These are phyloP conservation scores for Scedosporium apiospermum DNA, from an alignment of 2,329 filamentous ascomycete genomes.

Conservation along the genomic window DNA sequence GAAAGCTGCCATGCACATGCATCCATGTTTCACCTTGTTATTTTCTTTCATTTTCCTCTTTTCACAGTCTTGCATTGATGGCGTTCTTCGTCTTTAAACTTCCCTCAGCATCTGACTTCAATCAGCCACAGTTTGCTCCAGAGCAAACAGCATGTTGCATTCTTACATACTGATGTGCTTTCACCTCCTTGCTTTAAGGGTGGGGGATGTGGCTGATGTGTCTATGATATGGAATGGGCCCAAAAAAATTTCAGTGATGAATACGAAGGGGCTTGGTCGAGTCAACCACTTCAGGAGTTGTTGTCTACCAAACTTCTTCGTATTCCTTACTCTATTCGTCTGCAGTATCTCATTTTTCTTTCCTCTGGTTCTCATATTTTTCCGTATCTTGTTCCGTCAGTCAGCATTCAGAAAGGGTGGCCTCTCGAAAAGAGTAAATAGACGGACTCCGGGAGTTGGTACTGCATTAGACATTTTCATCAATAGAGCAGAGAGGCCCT, in stretches of 20 bases:
- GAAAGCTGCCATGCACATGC: conserved; percentile 7
- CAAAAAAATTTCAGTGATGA: background rate
- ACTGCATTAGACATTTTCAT: conserved; percentile 17
- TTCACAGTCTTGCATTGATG: conserved; percentile 3
- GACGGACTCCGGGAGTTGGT: conserved; percentile 16
- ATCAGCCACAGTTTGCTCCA: background rate
- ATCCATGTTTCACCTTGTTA: conserved; percentile 18
- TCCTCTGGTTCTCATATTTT: conserved; percentile 5
- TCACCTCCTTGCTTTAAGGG: background rate
- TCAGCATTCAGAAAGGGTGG: conserved; percentile 14
- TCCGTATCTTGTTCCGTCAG: conserved; percentile 7
- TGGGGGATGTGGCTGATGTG: background rate
- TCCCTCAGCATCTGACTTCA: background rate
- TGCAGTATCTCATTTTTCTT: conserved; percentile 10
- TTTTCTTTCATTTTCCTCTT: conserved; percentile 5
- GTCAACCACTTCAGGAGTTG: background rate
- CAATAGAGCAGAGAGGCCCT: conserved; percentile 7
- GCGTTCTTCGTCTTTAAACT: conserved; percentile 1
- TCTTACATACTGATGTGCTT: background rate
- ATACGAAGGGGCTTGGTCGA: background rate
- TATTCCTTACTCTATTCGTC: background rate
- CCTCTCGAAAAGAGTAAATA: conserved; percentile 10
- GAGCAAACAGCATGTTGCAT: background rate
- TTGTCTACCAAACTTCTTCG: background rate
- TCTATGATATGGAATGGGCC: background rate